Evolutionary conservation across 2,329 filamentous ascomycete species (phyloP).

Genomic region (Aureobasidium sp.): DNA sequence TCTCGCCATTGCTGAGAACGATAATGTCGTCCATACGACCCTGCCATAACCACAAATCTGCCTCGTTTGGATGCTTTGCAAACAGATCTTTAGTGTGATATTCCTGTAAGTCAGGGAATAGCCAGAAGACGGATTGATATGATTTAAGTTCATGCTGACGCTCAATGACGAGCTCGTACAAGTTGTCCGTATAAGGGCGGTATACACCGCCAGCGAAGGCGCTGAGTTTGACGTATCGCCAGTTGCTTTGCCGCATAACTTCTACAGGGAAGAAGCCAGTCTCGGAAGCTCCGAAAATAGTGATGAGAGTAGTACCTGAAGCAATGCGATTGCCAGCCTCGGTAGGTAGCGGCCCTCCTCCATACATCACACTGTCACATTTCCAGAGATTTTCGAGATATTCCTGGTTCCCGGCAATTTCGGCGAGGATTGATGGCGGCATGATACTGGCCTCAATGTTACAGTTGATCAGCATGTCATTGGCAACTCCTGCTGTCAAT

Average conservation of each 20-base stretch:
- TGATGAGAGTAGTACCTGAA: slow-evolving; percentile 2
- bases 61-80: slow-evolving; percentile 22
- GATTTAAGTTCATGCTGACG: slow-evolving; percentile 24
- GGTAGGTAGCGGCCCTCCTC: slow-evolving; percentile 14
- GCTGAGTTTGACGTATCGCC: slow-evolving; percentile 20
- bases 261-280: slow-evolving; percentile 19
- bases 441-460: slow-evolving; percentile 14
- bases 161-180: slow-evolving; percentile 33
- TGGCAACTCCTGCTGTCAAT: slow-evolving; percentile 1
- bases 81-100: slow-evolving; percentile 27
- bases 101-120: slow-evolving; percentile 26
- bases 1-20: slow-evolving; percentile 26
- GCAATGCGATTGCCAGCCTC: slow-evolving; percentile 15
- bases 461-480: background rate
- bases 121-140: slow-evolving; percentile 25
- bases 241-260: slow-evolving; percentile 15
- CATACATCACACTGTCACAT: slow-evolving; percentile 9
- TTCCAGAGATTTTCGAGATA: background rate
- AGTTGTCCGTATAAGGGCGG: slow-evolving; percentile 15
- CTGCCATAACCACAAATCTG: slow-evolving; percentile 23
- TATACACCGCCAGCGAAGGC: slow-evolving; percentile 16
- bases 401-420: slow-evolving; percentile 9
- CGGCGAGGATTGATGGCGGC: slow-evolving; percentile 12
- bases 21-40: slow-evolving; percentile 26
- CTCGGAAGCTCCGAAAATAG: slow-evolving; percentile 17